Base-by-base conservation (phyloP, 2,329 filamentous ascomycete species). In the Ploettnerulaceae sp. region DNA sequence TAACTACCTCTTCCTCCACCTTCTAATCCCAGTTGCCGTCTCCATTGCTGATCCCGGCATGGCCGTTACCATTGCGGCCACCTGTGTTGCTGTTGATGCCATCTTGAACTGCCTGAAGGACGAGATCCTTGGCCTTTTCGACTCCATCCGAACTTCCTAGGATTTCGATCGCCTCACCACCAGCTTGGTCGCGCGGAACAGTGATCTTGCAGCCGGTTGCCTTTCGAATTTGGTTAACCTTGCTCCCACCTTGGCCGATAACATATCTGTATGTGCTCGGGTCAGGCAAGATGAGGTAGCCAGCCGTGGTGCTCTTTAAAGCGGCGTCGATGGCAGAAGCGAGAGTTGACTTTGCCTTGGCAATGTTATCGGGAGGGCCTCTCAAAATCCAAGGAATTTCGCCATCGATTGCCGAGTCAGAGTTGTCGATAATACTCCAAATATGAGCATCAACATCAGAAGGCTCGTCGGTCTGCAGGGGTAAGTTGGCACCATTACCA, bases 141-240 rank as follows among this genome's bases (percentile, higher is more conserved):
- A 95, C 81, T 9, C 87, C 89, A 12, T 89, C 85, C 62, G 78
- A 79, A 45, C 76, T 78, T 29, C 93, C 93, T 26, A 84, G 74
- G 60, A 98, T 86, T 71, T 95, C 89, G 64, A 98, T 96, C 3
- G 91, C 88, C 67, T 96, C 90, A 38, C 77, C 75, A 54, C 71
- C 72, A 35, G 71, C 72, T 67, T 94, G 86, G 61, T 88, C 84
- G 56, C 87, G 82, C 17, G 93, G 93, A 31, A 98, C 91, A 55
- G 90, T 89, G 64, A 98, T 94, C 70, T 86, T 89, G 69, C 90
- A 96, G 45, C 86, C 87, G 41, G 89, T 96, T 72, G 93, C 82
- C 71, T 88, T 89, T 58, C 93, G 82, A 64, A 98, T 96, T 32
- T 81, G 73, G 69, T 96, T 96, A 66, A 98, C 94, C 68, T 91